Evolutionary conservation across 306 rosid species (phyloP).

Genomic region (Inga leiocalycina): DNA sequence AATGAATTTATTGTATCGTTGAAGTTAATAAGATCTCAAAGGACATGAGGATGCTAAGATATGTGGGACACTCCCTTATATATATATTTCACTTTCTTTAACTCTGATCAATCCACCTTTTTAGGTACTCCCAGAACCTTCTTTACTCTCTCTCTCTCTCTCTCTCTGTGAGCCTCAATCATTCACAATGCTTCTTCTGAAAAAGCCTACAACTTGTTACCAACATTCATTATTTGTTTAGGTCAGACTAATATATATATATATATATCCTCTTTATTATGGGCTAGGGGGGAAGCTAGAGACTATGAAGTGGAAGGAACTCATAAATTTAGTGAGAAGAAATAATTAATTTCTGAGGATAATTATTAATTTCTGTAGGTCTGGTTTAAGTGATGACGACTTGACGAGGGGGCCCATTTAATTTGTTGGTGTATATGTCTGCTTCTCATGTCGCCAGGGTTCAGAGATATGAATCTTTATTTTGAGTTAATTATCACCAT

Average conservation of each 20-base stretch:
- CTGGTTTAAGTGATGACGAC: neutral
- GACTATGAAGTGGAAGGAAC: neutral
- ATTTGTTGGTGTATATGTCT: neutral
- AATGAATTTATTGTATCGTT: neutral
- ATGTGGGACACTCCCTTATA: neutral
- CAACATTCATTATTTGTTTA: neutral
- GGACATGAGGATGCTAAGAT: neutral
- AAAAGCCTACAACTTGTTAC: neutral
- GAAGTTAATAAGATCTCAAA: neutral
- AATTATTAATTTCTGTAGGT: neutral
- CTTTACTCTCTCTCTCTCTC: constrained; percentile 6
- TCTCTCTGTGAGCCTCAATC: neutral
- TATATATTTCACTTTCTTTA: neutral
- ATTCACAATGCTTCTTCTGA: neutral
- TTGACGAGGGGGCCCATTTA: neutral
- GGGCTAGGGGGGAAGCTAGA: neutral
- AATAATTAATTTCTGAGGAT: neutral
- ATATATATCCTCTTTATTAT: neutral
- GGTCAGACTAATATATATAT: neutral
- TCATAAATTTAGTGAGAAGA: neutral
- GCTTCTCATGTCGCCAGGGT: neutral
- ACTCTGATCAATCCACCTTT: constrained; percentile 13
- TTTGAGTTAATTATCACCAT: neutral
- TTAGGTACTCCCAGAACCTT: constrained; percentile 28
- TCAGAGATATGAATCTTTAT: neutral